These are phyloP conservation scores for Chlorella sp. DNA, from an alignment of 139 green algal genomes.

Conservation along the genomic window DNA sequence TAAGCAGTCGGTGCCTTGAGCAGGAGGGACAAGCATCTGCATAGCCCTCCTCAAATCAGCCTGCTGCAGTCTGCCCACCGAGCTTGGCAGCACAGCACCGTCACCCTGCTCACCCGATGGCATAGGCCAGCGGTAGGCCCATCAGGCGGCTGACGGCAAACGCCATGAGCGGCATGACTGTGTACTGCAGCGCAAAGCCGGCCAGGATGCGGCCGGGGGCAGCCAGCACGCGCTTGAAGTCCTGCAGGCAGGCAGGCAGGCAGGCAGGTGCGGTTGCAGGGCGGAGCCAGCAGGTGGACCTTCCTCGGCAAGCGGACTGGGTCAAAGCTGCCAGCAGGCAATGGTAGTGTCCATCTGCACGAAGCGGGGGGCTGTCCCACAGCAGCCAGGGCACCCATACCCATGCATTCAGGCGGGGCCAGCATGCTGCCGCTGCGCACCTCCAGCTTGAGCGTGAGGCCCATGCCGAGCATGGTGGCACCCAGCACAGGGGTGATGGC, in stretches of 20 bases:
- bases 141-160: constrained; percentile 56
- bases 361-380: too few species aligned
- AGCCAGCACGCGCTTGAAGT: constrained; percentile 58
- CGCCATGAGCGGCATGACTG: constrained; percentile 81
- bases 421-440: neutral
- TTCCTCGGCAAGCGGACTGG: too few species aligned
- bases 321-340: too few species aligned
- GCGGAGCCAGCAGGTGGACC: too few species aligned
- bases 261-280: neutral
- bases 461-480: constrained; percentile 83
- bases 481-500: constrained; percentile 59
- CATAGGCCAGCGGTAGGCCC: constrained; percentile 40
- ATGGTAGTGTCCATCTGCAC: too few species aligned
- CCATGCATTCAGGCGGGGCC: too few species aligned
- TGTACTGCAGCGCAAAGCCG: constrained; percentile 73
- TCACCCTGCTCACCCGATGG: constrained; percentile 42
- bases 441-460: constrained; percentile 72
- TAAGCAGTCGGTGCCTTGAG: too few species aligned
- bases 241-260: neutral
- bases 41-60: too few species aligned
- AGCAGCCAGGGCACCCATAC: too few species aligned
- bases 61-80: neutral
- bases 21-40: too few species aligned
- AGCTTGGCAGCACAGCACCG: neutral
- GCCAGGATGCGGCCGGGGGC: constrained; percentile 57